Evolutionary conservation across 2,329 filamentous ascomycete genomes (phyloP).

Genomic region (Corynespora cassiicola): DNA sequence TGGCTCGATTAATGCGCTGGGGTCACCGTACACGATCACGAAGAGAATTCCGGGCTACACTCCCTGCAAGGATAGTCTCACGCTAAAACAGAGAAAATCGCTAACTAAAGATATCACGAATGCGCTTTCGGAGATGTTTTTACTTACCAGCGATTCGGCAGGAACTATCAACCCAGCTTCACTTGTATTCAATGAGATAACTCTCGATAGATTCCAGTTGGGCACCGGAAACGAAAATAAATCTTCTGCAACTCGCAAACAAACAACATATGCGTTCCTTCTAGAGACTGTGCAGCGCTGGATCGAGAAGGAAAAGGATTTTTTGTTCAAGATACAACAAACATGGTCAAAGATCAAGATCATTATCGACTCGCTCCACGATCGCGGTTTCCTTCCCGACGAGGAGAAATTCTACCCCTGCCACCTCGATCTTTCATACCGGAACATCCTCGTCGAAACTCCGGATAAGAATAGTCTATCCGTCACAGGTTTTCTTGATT

Average conservation of each 20-base stretch:
- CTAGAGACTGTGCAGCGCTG: conserved; percentile 4
- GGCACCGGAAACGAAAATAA: too few relatives aligned
- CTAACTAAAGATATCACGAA: too few relatives aligned
- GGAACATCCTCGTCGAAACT: conserved; percentile 26
- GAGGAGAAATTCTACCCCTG: conserved; percentile 10
- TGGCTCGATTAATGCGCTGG: conserved; percentile 1
- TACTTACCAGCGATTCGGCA: too few relatives aligned
- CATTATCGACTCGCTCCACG: conserved; percentile 15
- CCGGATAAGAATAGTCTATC: conserved; percentile 6
- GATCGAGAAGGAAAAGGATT: neutral
- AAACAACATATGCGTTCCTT: conserved; percentile 2
- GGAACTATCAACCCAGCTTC: too few relatives aligned
- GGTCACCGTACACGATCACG: conserved; percentile 14
- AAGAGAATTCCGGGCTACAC: too few relatives aligned
- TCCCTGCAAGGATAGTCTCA: too few relatives aligned
- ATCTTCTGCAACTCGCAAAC: neutral
- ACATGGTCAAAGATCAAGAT: conserved; percentile 6
- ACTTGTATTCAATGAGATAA: too few relatives aligned
- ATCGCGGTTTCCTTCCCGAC: conserved; percentile 12
- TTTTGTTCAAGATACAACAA: too few relatives aligned
- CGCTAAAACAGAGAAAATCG: too few relatives aligned
- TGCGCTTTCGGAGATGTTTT: too few relatives aligned
- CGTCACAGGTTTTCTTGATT: conserved; percentile 30
- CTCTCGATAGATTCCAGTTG: too few relatives aligned
- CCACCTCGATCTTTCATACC: conserved; percentile 19